Percentiles rank a stretch among this genome's conserved stretches.
phyloP scores from a whole-genome alignment of 139 green algal genomes.

The Nannochloris sp. region DNA sequence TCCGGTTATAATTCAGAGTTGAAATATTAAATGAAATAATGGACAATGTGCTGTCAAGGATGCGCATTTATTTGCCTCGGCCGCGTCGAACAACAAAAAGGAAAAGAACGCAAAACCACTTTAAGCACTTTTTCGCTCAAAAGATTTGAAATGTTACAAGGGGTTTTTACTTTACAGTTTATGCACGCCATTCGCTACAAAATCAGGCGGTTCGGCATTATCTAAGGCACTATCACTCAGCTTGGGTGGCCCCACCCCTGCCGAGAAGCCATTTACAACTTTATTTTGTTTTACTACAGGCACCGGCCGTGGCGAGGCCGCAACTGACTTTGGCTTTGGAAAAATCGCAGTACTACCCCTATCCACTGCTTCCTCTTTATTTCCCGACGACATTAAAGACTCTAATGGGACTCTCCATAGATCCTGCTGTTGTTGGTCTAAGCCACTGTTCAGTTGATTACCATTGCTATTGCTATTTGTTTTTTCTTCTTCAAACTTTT shows the following conservation, averaged over 20 bases:
- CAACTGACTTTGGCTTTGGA: neutral
- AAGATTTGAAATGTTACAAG: no score
- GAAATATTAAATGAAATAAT: no score
- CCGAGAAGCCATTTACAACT: neutral
- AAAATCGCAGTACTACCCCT: neutral
- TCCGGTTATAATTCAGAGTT: no score
- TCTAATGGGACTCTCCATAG: no score
- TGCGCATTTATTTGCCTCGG: no score
- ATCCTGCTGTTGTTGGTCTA: no score
- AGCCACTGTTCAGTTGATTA: no score
- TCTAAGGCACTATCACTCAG: neutral
- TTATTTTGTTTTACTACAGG: neutral
- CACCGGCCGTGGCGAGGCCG: neutral
- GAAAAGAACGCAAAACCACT: no score
- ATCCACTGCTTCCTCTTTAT: neutral
- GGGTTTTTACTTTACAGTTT: neutral
- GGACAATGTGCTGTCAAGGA: no score
- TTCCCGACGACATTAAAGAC: neutral
- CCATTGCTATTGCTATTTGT: neutral
- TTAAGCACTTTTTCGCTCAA: no score
- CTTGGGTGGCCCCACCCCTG: neutral
- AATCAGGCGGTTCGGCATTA: neutral
- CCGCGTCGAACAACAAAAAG: no score
- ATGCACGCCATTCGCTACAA: neutral
- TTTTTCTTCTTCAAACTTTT: neutral